Conservation (phyloP, 805 yeast genomes). For the Yarrowia divulgata region DNA sequence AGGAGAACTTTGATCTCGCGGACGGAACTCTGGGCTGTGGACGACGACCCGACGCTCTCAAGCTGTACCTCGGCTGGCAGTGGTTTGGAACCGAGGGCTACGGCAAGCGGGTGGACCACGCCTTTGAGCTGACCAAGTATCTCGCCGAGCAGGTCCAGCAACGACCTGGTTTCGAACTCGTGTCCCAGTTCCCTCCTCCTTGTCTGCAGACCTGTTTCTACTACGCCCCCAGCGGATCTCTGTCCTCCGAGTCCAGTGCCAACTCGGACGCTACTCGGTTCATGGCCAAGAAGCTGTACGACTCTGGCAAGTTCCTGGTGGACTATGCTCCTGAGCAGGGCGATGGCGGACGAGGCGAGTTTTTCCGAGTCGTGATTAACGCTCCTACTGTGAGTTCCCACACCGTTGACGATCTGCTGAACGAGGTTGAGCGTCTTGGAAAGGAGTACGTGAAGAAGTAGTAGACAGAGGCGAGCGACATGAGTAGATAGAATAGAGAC, state of each 20-base stretch:
- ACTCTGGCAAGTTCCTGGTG: slow-evolving; percentile 69
- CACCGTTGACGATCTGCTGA: slow-evolving; percentile 57
- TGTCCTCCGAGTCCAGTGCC: slow-evolving; percentile 48
- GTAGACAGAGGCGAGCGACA: neutral
- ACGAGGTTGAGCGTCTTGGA: slow-evolving; percentile 53
- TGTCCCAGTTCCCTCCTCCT: slow-evolving; percentile 68
- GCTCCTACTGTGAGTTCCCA: slow-evolving; percentile 63
- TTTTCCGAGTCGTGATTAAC: slow-evolving; percentile 83
- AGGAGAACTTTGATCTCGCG: slow-evolving; percentile 71
- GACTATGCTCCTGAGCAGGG: slow-evolving; percentile 74
- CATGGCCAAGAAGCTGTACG: slow-evolving; percentile 67
- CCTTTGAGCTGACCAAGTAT: slow-evolving; percentile 68
- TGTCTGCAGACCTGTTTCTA: slow-evolving; percentile 87
- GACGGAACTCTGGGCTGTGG: slow-evolving; percentile 95
- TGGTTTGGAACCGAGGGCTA: slow-evolving; percentile 78
- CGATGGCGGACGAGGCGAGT: slow-evolving; percentile 67
- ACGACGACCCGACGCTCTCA: slow-evolving; percentile 80
- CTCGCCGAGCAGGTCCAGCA: slow-evolving; percentile 57
- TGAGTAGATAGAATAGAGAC: neutral
- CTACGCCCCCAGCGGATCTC: slow-evolving; percentile 58
- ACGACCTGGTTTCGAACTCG: slow-evolving; percentile 59
- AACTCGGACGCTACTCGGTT: slow-evolving; percentile 66
- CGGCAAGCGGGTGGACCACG: slow-evolving; percentile 72
- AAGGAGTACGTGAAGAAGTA: slow-evolving; percentile 21
- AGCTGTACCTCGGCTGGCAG: slow-evolving; percentile 80